Conservation (phyloP, 2,329 filamentous ascomycete genomes). For the Mycocentrospora acerina region DNA sequence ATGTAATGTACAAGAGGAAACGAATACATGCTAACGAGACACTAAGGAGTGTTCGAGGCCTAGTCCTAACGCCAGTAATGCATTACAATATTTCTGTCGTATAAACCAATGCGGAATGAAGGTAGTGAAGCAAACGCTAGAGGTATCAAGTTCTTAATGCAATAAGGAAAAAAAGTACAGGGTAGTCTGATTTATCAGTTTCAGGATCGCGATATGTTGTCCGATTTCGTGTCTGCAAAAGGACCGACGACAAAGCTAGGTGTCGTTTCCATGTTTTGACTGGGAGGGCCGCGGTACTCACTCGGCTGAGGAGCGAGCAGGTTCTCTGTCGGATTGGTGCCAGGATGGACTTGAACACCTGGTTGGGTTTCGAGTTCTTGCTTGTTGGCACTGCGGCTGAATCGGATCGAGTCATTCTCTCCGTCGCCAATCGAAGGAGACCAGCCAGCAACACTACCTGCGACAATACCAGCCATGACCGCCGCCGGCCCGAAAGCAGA, state of each 20-base stretch:
- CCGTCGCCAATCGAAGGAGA: constrained; percentile 63
- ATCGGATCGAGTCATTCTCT: constrained; percentile 46
- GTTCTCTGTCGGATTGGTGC: constrained; percentile 51
- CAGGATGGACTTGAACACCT: constrained; percentile 52
- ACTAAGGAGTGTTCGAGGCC: too few relatives aligned
- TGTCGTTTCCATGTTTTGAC: constrained; percentile 48
- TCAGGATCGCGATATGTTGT: constrained; percentile 4
- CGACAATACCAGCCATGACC: constrained; percentile 82
- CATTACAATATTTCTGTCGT: too few relatives aligned
- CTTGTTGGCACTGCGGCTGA: constrained; percentile 34
- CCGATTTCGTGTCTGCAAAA: constrained; percentile 43
- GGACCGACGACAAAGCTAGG: constrained; percentile 47
- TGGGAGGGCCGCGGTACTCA: constrained; percentile 44
- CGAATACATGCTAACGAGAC: too few relatives aligned
- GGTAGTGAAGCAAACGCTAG: too few relatives aligned
- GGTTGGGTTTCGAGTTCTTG: constrained; percentile 47
- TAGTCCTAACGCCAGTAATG: too few relatives aligned
- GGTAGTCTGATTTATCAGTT: too few relatives aligned
- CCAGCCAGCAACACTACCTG: constrained; percentile 75
- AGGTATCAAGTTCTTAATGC: too few relatives aligned
- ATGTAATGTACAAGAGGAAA: too few relatives aligned
- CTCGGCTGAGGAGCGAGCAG: constrained; percentile 48
- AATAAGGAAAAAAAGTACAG: too few relatives aligned
- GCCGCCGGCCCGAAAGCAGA: constrained; percentile 73
- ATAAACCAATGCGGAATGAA: too few relatives aligned